Evolutionary conservation across 805 yeast genomes (phyloP).

Genomic region (Saccharomycopsis babjevae): DNA sequence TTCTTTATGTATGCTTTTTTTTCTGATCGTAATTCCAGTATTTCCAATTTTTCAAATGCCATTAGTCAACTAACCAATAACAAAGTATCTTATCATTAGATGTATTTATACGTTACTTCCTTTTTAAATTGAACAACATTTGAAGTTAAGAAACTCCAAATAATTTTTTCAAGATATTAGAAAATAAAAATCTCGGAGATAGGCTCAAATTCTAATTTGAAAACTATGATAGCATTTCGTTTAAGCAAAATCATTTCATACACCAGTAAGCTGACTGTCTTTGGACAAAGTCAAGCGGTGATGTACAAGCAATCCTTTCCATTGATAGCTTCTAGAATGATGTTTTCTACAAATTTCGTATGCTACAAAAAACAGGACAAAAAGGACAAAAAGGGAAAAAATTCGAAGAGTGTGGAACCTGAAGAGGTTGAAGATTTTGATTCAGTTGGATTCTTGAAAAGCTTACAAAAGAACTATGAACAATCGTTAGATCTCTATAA

Average conservation of each 20-base stretch:
- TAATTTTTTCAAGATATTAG: no score
- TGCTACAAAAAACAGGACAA: slow-evolving; percentile 1
- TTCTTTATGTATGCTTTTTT: no score
- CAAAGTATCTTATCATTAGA: no score
- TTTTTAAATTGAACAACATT: no score
- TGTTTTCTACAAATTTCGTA: neutral
- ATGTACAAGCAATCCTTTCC: neutral
- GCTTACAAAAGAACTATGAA: slow-evolving; percentile 35
- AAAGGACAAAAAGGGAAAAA: neutral
- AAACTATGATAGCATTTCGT: neutral
- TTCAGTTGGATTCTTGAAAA: slow-evolving; percentile 22
- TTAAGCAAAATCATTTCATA: neutral
- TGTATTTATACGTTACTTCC: no score
- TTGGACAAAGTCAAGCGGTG: neutral
- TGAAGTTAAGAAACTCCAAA: no score
- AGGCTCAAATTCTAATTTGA: neutral
- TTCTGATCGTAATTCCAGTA: no score
- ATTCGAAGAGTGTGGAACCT: neutral
- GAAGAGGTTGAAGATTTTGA: slow-evolving; percentile 14
- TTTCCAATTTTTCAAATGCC: no score
- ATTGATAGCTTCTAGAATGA: neutral
- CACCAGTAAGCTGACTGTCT: neutral
- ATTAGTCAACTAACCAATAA: no score
- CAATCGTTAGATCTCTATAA: slow-evolving; percentile 41
- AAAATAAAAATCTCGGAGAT: no score